Percentiles rank a stretch among this genome's conserved stretches.
These are phyloP conservation scores for Diutina catenulata DNA, from an alignment of 1,139 yeast species.

Conservation along the genomic window DNA sequence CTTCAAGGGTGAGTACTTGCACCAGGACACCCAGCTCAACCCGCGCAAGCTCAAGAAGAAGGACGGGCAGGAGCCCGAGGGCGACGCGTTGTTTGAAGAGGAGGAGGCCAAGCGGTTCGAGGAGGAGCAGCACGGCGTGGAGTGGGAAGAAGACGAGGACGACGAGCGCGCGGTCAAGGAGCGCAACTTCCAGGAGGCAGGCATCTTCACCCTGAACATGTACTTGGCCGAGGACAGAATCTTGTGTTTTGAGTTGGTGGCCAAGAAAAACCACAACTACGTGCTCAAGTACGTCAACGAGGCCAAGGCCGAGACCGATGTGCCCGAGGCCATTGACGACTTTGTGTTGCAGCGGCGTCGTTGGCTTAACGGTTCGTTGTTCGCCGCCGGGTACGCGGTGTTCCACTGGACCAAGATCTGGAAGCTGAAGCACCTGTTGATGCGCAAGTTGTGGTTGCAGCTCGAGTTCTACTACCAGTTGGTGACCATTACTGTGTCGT, in stretches of 20 bases:
- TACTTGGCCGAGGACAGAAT: constrained; percentile 80
- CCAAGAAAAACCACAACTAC: constrained; percentile 53
- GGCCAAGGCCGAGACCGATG: constrained; percentile 78
- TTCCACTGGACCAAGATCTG: constrained; percentile 63
- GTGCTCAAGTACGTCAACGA: constrained; percentile 60
- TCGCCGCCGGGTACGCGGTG: constrained; percentile 69
- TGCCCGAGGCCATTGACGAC: constrained; percentile 63
- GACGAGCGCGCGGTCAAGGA: constrained; percentile 33
- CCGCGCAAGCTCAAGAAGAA: background rate
- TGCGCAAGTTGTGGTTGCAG: constrained; percentile 52
- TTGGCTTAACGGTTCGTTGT: constrained; percentile 79
- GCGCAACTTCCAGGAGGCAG: constrained; percentile 35
- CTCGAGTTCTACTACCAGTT: constrained; percentile 63
- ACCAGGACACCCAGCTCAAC: constrained; percentile 27
- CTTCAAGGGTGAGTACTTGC: constrained; percentile 68
- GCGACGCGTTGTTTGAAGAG: constrained; percentile 4
- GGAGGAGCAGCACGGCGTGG: constrained; percentile 3
- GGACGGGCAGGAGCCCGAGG: background rate
- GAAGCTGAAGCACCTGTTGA: constrained; percentile 53
- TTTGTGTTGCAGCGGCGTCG: constrained; percentile 69
- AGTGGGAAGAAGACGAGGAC: constrained; percentile 17
- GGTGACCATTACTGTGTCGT: constrained; percentile 54
- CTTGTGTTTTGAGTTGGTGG: constrained; percentile 70
- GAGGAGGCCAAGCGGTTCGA: background rate
- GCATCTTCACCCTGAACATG: constrained; percentile 74